These are phyloP conservation scores for Hypholoma fasciculare DNA, from an alignment of 768 basidiomycete species.

Conservation along the genomic window DNA sequence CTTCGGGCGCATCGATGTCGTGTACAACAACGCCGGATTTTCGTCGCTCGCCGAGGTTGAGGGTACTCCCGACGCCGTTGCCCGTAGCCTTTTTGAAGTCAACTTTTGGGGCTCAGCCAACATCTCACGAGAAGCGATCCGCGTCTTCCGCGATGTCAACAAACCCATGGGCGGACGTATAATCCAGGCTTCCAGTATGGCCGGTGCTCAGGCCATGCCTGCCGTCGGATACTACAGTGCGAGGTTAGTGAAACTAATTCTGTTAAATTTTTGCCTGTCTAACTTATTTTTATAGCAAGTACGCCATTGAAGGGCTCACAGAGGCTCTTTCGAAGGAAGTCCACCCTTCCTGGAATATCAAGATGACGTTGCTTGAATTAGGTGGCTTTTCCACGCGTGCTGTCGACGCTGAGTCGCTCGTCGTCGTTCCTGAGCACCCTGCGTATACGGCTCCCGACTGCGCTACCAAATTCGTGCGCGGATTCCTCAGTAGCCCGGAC, in stretches of 20 bases:
- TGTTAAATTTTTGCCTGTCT: too few relatives aligned
- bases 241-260: conserved; percentile 1
- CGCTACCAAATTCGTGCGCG: too few relatives aligned
- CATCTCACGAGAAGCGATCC: conserved; percentile 31
- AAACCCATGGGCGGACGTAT: conserved; percentile 37
- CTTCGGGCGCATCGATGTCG: conserved; percentile 46
- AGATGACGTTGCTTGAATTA: background rate
- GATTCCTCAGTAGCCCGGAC: too few relatives aligned
- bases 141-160: conserved; percentile 37
- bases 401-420: background rate
- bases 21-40: conserved; percentile 44
- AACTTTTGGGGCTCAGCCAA: conserved; percentile 36
- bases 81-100: conserved; percentile 38
- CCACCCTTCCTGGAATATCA: background rate
- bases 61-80: conserved; percentile 31
- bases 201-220: conserved; percentile 27
- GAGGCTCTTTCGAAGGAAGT: background rate
- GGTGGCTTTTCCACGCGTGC: background rate
- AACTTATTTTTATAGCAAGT: background rate
- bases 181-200: conserved; percentile 33
- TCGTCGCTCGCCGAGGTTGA: conserved; percentile 36
- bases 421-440: background rate
- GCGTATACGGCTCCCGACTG: background rate
- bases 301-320: background rate
- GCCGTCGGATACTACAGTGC: conserved; percentile 27